Evolutionary conservation across 176 grass and related monocot genomes (phyloP), one percentile per base, ranked within the genome.

Genomic region (Raddia guianensis): DNA sequence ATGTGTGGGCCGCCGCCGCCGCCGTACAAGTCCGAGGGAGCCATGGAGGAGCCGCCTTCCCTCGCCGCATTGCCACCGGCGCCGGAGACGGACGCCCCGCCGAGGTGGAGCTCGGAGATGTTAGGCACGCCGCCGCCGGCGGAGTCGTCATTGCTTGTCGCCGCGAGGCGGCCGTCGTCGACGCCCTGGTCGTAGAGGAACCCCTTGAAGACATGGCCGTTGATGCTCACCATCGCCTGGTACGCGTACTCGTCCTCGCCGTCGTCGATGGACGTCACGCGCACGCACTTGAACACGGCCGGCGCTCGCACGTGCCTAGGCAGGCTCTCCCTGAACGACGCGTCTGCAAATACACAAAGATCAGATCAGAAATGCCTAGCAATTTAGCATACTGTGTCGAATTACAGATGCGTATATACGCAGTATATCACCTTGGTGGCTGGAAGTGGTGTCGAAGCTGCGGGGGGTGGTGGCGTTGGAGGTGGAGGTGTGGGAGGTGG

Each of bases 361-460:
- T 27, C 27, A 27, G 27, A 27, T 27, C 27, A 27, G 0, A 27
- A 27, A 27, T 27, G 27, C 27, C 27, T 69, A 1, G 50, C 50
- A 20, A 55, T 14, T 76, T 0, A 66, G 9, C 18, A 12, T 44
- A 27, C 59, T 48, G 67, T 2, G 2, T 12, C 16, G 80, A 63
- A 64, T 73, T 82, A 37, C 76, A 5, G 47, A 78, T 40, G 60
- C 7, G 66, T 20, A 65, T 5, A 2, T 19, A 68, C 7, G 16
- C n/a, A 6, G n/a, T 16, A 2, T 45, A 58, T 9, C 5, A 96
- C 93, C 91, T 91, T 96, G 97, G 63, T 93, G 97, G 79, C 93
- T 99, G 66, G 93, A 99, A n/a, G 89, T 96, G 65, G 97, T 99
- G 72, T 96, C 97, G 82, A 87, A 99, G 87, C 97, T 99, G 54